Evolutionary conservation across 345 rosid species (phyloP).

Genomic region (Pistacia atlantica): DNA sequence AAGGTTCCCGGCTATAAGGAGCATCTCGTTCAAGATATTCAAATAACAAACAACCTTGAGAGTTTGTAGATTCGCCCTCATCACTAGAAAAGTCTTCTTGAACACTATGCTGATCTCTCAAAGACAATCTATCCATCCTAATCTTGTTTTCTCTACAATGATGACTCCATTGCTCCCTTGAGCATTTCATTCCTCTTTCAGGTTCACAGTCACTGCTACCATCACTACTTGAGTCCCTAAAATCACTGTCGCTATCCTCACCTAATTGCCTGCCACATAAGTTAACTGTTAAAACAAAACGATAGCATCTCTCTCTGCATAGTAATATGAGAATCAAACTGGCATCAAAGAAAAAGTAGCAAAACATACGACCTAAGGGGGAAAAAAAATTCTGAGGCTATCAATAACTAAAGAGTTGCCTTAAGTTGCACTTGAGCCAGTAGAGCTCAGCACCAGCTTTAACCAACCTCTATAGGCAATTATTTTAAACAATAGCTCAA

Average conservation of each 20-base stretch:
- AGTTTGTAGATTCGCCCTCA: slow-evolving; percentile 62
- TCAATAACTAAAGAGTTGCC: not conserved
- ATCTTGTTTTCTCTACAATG: slow-evolving; percentile 21
- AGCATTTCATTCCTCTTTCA: slow-evolving; percentile 41
- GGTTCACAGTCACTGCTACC: slow-evolving; percentile 73
- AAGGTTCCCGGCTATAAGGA: slow-evolving; percentile 86
- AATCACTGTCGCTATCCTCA: slow-evolving; percentile 83
- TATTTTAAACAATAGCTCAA: slow-evolving; percentile 1
- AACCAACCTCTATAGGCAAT: not conserved
- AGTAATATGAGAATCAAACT: slow-evolving; percentile 1
- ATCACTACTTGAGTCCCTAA: slow-evolving; percentile 71
- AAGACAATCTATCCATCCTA: slow-evolving; percentile 47
- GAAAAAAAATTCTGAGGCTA: no score
- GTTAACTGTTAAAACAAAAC: slow-evolving; percentile 11
- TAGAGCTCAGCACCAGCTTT: not conserved
- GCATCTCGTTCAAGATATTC: slow-evolving; percentile 77
- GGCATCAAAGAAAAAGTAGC: not conserved
- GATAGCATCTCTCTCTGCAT: not conserved
- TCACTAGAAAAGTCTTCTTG: slow-evolving; percentile 66
- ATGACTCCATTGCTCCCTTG: slow-evolving; percentile 35
- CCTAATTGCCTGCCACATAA: slow-evolving; percentile 40
- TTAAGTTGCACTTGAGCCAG: not conserved
- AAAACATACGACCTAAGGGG: not conserved
- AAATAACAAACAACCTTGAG: slow-evolving; percentile 58
- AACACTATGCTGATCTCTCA: slow-evolving; percentile 44